phyloP scores from a whole-genome alignment of 768 basidiomycete genomes.

The Lentinula lateritia region DNA sequence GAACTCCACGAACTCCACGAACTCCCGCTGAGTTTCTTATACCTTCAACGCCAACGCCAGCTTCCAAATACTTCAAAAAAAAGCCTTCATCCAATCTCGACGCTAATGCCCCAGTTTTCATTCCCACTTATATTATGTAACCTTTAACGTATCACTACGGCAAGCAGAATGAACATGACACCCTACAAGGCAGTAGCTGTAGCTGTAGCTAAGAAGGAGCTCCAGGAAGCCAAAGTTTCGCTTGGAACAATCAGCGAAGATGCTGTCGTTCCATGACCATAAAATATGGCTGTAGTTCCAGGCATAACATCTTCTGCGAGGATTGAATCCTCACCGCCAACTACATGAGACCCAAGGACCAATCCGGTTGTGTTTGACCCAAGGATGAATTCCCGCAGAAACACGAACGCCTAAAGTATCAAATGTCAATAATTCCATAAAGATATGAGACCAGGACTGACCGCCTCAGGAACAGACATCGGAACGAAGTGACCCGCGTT shows the following conservation, averaged over 20 bases:
- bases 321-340: conserved; percentile 38
- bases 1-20: conserved; percentile 8
- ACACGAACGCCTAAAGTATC: conserved; percentile 45
- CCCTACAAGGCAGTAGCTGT: conserved; percentile 5
- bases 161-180: not conserved
- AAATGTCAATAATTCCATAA: no score
- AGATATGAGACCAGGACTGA: conserved; percentile 15
- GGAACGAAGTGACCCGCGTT: conserved; percentile 39
- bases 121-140: conserved; percentile 22
- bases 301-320: conserved; percentile 29
- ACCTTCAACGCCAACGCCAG: conserved; percentile 15
- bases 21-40: conserved; percentile 25
- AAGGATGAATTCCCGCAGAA: conserved; percentile 63
- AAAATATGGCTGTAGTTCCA: conserved; percentile 36
- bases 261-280: conserved; percentile 34
- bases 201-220: conserved; percentile 7
- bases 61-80: not conserved
- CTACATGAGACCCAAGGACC: conserved; percentile 33
- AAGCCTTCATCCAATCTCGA: conserved; percentile 25
- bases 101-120: conserved; percentile 32
- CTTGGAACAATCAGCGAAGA: conserved; percentile 28
- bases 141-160: no score
- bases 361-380: conserved; percentile 57
- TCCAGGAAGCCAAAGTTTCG: conserved; percentile 7
- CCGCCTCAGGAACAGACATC: conserved; percentile 26